phyloP scores from a whole-genome alignment of 257 asterid genomes.

The Pogostemon cablin region DNA sequence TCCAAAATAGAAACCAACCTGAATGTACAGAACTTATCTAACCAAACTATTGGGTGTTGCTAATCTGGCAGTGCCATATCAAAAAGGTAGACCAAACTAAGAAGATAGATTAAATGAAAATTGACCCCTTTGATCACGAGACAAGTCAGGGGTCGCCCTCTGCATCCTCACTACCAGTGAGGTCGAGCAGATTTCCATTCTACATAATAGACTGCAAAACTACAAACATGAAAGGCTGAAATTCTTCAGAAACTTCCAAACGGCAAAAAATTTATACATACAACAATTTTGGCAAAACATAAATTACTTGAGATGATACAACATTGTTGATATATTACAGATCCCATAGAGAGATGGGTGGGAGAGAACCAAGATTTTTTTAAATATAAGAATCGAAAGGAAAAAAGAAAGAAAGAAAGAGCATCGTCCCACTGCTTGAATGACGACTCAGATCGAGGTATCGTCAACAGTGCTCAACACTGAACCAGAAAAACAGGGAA shows the following conservation, averaged over 20 bases:
- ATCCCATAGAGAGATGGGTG: slow-evolving; percentile 12
- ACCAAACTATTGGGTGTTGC: no score
- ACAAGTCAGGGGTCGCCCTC: no score
- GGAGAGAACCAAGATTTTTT: neutral
- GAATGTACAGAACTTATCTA: no score
- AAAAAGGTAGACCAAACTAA: no score
- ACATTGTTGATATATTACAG: slow-evolving; percentile 19
- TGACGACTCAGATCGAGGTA: neutral
- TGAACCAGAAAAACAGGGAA: slow-evolving; percentile 85
- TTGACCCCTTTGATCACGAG: no score
- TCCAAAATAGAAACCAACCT: neutral
- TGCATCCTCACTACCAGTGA: no score
- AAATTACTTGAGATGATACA: slow-evolving; percentile 28
- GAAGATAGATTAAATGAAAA: no score
- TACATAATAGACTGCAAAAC: slow-evolving; percentile 1
- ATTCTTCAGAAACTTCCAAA: slow-evolving; percentile 18
- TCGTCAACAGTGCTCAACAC: slow-evolving; percentile 46
- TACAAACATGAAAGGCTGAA: neutral
- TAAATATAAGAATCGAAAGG: neutral
- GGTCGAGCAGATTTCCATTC: slow-evolving; percentile 1
- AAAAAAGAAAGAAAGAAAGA: neutral
- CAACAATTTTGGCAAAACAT: slow-evolving; percentile 26
- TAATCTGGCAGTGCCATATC: no score
- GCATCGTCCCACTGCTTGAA: neutral
- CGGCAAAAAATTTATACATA: slow-evolving; percentile 23